These are phyloP conservation scores for Erodium texanum DNA, from an alignment of 441 rosid species.

Conservation along the genomic window DNA sequence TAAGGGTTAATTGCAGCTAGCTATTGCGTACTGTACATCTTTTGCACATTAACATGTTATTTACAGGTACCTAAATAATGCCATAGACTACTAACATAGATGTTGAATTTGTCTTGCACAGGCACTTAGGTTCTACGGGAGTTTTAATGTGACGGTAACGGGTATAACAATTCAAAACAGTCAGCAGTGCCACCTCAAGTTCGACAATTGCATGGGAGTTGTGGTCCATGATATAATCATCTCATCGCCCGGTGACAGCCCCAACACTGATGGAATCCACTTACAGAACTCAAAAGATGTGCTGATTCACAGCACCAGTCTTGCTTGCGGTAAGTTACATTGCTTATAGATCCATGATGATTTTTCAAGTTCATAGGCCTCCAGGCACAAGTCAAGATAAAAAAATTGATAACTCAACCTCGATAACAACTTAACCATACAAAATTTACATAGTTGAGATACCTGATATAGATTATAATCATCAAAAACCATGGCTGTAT, in stretches of 20 bases:
- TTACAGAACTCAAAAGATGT: constrained; percentile 85
- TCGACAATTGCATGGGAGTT: constrained; percentile 76
- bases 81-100: too few relatives aligned
- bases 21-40: too few relatives aligned
- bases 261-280: constrained; percentile 95
- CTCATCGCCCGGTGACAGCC: constrained; percentile 90
- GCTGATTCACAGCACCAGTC: constrained; percentile 55
- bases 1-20: too few relatives aligned
- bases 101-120: constrained; percentile 21
- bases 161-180: constrained; percentile 90
- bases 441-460: constrained; percentile 13
- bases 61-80: too few relatives aligned
- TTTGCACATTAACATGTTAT: too few relatives aligned
- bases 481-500: constrained; percentile 15
- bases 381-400: constrained; percentile 1
- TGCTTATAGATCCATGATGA: background rate
- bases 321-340: constrained; percentile 66
- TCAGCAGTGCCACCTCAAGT: constrained; percentile 92
- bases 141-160: constrained; percentile 53
- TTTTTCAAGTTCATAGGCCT: constrained; percentile 1
- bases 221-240: constrained; percentile 55
- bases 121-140: constrained; percentile 86
- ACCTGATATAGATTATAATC: too few relatives aligned
- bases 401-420: background rate
- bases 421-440: constrained; percentile 4